A percentile compares a stretch with the other conserved stretches of the same genome.
Evolutionary conservation across 1,139 yeast species (phyloP).

Genomic region (Pichia sp.): DNA sequence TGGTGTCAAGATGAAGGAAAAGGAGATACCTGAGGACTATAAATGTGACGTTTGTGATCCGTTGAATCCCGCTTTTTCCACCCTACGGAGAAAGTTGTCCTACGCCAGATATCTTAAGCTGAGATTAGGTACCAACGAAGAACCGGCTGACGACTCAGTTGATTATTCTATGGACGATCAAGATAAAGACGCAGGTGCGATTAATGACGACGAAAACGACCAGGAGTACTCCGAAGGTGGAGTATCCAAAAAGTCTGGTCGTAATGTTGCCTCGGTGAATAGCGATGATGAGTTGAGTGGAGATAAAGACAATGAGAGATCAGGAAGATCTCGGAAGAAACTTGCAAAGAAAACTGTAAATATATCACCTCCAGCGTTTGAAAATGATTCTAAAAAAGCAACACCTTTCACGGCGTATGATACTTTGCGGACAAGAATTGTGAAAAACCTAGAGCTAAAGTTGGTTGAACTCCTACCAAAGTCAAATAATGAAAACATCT

Average conservation of each 20-base stretch:
- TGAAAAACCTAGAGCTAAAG: constrained; percentile 7
- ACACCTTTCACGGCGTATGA: neutral
- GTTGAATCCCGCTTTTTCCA: constrained; percentile 30
- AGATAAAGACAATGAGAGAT: neutral
- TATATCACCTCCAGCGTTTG: neutral
- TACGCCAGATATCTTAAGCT: constrained; percentile 28
- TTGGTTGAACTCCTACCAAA: constrained; percentile 9
- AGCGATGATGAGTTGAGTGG: neutral
- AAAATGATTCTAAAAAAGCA: constrained; percentile 3
- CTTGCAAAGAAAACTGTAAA: neutral
- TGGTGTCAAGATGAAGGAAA: constrained; percentile 37
- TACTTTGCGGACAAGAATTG: constrained; percentile 7
- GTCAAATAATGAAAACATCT: constrained; percentile 12
- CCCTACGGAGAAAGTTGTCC: constrained; percentile 30
- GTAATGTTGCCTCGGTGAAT: neutral
- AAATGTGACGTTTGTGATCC: constrained; percentile 50
- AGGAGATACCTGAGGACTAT: constrained; percentile 44
- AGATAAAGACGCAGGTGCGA: constrained; percentile 9
- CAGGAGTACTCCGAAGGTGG: constrained; percentile 8
- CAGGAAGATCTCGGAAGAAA: neutral
- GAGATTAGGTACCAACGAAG: constrained; percentile 12
- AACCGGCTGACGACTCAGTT: constrained; percentile 9
- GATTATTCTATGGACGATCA: constrained; percentile 17
- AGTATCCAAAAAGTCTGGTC: neutral
- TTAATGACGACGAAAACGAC: neutral